Evolutionary conservation across 116 monocot genomes (phyloP).

Genomic region (Dioscorea cayenensis): DNA sequence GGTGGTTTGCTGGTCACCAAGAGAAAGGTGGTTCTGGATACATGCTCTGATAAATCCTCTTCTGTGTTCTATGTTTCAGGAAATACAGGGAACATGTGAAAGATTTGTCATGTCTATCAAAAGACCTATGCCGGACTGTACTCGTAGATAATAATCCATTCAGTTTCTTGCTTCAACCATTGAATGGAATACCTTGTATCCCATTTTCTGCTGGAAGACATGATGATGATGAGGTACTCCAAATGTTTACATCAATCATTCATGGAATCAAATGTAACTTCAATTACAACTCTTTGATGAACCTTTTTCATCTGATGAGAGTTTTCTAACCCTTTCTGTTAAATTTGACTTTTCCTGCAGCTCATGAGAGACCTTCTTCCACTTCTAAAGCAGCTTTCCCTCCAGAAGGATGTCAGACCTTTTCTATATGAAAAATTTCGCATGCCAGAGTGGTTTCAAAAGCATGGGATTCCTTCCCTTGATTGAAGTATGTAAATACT

Average conservation of each 20-base stretch:
- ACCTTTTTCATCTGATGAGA: neutral
- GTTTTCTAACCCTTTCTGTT: neutral
- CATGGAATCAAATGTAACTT: neutral
- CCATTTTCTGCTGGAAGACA: conserved; percentile 85
- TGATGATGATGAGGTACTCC: conserved; percentile 73
- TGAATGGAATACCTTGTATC: conserved; percentile 92
- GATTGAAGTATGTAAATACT: neutral
- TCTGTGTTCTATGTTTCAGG: conserved; percentile 28
- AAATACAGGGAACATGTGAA: conserved; percentile 90
- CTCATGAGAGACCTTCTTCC: conserved; percentile 76
- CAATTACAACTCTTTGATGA: neutral
- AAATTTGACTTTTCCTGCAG: conserved; percentile 21
- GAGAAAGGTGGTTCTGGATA: too few species aligned
- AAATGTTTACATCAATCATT: too few species aligned
- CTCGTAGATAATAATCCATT: conserved; percentile 98
- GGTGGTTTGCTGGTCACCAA: too few species aligned
- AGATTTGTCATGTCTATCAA: conserved; percentile 73
- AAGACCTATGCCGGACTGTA: conserved; percentile 62
- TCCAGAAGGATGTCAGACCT: conserved; percentile 81
- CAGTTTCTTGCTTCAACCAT: conserved; percentile 90
- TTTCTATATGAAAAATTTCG: conserved; percentile 60
- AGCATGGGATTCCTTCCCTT: conserved; percentile 64
- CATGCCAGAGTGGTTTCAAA: conserved; percentile 93
- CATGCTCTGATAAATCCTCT: neutral
- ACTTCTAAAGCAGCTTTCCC: conserved; percentile 73